Evolutionary conservation across 495 filamentous ascomycete species (phyloP).

Genomic region (Aspergillus olivimuriae): DNA sequence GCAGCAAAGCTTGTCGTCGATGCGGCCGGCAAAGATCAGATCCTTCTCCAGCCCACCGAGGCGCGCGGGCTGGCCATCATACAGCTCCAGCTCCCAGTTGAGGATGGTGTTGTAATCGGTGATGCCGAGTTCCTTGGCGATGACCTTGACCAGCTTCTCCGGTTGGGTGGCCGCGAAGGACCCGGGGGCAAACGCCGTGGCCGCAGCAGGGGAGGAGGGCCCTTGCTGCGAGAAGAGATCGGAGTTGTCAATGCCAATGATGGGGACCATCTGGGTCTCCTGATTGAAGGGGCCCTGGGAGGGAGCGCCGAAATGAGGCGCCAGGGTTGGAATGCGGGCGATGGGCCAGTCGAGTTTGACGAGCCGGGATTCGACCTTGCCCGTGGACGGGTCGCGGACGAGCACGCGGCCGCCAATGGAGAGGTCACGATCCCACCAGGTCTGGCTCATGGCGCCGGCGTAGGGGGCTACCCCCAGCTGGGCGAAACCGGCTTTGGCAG

Average conservation of each 20-base stretch:
- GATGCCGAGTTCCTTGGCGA: slow-evolving; percentile 66
- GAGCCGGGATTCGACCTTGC: slow-evolving; percentile 75
- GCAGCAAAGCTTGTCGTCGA: slow-evolving; percentile 96
- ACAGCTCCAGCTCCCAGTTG: slow-evolving; percentile 98
- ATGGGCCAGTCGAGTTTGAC: slow-evolving; percentile 93
- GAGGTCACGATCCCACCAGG: slow-evolving; percentile 95
- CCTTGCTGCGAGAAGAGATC: slow-evolving; percentile 36
- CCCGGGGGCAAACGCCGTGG: slow-evolving; percentile 35
- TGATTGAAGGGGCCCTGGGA: slow-evolving; percentile 73
- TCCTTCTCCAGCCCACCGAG: slow-evolving; percentile 86
- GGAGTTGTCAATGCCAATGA: slow-evolving; percentile 81
- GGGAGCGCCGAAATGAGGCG: slow-evolving; percentile 84
- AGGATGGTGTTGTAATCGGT: slow-evolving; percentile 64
- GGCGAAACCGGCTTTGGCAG: slow-evolving; percentile 73
- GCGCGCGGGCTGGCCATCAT: slow-evolving; percentile 79
- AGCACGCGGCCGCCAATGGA: slow-evolving; percentile 84
- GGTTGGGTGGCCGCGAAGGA: slow-evolving; percentile 79
- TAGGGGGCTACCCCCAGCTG: slow-evolving; percentile 92
- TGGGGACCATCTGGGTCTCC: slow-evolving; percentile 92
- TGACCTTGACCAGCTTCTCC: slow-evolving; percentile 72
- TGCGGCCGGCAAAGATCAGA: slow-evolving; percentile 88
- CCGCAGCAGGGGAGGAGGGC: slow-evolving; percentile 17
- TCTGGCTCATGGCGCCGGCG: slow-evolving; percentile 74
- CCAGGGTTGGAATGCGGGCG: slow-evolving; percentile 86
- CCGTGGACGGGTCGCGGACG: slow-evolving; percentile 61